These are phyloP conservation scores for Ophiosphaerella herpotricha DNA, from an alignment of 2,329 filamentous ascomycete species.

Conservation along the genomic window DNA sequence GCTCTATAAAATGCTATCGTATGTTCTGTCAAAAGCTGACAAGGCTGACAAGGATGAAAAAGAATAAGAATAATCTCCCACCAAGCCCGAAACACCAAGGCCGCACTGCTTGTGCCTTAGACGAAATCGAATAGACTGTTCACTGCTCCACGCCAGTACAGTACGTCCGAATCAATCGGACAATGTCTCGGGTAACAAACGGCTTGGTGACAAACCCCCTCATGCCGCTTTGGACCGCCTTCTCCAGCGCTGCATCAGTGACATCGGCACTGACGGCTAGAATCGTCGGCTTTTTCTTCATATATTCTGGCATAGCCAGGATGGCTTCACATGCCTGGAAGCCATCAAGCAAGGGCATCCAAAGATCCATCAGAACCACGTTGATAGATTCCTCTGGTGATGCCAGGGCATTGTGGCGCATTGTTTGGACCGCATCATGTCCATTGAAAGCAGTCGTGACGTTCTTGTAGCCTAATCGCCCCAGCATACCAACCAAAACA, in stretches of 20 bases:
- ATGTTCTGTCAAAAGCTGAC: slow-evolving; percentile 7
- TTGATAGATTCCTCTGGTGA: slow-evolving; percentile 54
- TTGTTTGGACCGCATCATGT: slow-evolving; percentile 67
- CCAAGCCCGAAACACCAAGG: no score
- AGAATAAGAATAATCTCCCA: neutral
- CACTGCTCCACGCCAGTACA: slow-evolving; percentile 32
- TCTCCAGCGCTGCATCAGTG: slow-evolving; percentile 65
- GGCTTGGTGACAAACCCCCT: slow-evolving; percentile 72
- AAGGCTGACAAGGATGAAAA: neutral
- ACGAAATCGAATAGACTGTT: neutral
- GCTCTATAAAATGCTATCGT: slow-evolving; percentile 6
- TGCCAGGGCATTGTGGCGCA: slow-evolving; percentile 49
- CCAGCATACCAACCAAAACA: slow-evolving; percentile 68
- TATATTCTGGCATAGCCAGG: slow-evolving; percentile 52
- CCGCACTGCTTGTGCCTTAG: no score
- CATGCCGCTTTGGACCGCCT: slow-evolving; percentile 66
- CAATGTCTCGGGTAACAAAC: slow-evolving; percentile 66
- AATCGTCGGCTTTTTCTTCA: slow-evolving; percentile 48
- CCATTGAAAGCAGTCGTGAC: slow-evolving; percentile 71
- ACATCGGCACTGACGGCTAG: slow-evolving; percentile 71
- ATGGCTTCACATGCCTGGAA: slow-evolving; percentile 71
- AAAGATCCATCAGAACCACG: slow-evolving; percentile 73
- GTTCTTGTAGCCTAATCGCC: slow-evolving; percentile 67
- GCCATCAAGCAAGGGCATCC: slow-evolving; percentile 77
- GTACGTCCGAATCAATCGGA: slow-evolving; percentile 61